Evolutionary conservation across 2,329 filamentous ascomycete genomes (phyloP).

Genomic region (Chrysosphaeria jannelii): DNA sequence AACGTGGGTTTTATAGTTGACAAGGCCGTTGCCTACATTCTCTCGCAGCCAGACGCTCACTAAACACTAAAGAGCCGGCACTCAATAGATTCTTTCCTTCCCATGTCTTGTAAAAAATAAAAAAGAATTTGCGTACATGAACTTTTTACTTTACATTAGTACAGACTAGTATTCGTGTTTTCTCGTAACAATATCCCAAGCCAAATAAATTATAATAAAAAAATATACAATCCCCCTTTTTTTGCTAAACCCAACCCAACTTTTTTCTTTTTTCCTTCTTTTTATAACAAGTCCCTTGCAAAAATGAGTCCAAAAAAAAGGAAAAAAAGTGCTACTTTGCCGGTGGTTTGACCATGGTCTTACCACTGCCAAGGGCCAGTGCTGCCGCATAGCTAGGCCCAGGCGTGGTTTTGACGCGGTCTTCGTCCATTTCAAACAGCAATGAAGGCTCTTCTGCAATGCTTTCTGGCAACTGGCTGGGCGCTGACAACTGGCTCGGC

Average conservation of each 20-base stretch:
- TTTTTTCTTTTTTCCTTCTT: background rate
- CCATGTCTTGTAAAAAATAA: background rate
- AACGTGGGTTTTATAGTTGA: constrained; percentile 28
- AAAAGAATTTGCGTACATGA: background rate
- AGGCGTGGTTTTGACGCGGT: constrained; percentile 13
- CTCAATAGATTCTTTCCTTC: no score
- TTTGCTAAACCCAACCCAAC: no score
- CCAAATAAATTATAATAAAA: background rate
- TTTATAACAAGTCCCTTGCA: background rate
- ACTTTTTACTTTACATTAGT: background rate
- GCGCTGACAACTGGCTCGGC: no score
- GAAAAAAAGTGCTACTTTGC: no score
- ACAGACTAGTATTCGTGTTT: background rate
- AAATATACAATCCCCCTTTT: no score
- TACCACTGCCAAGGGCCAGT: no score
- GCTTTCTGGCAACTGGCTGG: no score
- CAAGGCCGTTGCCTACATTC: constrained; percentile 83
- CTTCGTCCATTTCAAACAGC: constrained; percentile 35
- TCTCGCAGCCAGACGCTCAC: constrained; percentile 74
- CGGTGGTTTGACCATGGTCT: no score
- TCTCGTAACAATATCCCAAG: background rate
- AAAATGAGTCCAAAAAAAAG: background rate
- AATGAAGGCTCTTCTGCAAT: constrained; percentile 31
- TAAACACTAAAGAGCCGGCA: no score
- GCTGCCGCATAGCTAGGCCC: no score